Evolutionary conservation across 495 filamentous ascomycete species (phyloP), one percentile per base, ranked within the genome.

Genomic region (Daldinia childiae): DNA sequence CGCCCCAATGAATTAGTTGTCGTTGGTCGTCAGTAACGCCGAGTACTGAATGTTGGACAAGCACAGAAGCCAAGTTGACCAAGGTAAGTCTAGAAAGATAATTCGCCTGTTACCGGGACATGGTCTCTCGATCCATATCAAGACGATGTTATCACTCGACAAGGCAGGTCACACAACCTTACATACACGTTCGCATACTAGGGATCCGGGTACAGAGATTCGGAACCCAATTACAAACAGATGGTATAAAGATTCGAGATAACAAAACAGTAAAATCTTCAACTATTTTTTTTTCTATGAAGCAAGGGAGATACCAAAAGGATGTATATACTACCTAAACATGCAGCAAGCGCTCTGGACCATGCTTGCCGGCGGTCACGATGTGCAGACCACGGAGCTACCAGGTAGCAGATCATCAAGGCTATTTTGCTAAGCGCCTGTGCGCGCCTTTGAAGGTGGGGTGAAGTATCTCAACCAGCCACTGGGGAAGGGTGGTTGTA

Each of bases 351-450:
- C 72, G 72, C 66, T 73, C 29, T 69, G 45, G 60, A 24, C 41
- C 32, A 41, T 60, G 38, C 29, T 55, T 64, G 48, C 45, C 59
- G 57, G 57, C 59, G 52, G 29, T 54, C 69, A 64, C 66, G 70
- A 64, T 73, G 66, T 64, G 67, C 52, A 67, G 60, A 26, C 34
- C 63, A 66, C 68, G 68, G 68, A 50, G 58, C 26, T 65, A 65
- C 61, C 61, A 73, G 39, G 61, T 57, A 73, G 61, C 24, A 55
- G 66, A 38, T 34, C 34, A 11, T 38, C 32, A 57, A 65, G 70
- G 64, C 39, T 68, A 69, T 61, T 66, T 38, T 58, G 51, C 61
- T 77, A 77, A 77, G 75, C 75, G 75, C 75, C 75, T 69, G 65
- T 66, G 75, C 54, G 59, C 66, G 60, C 61, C 58, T 55, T 48